Evolutionary conservation across 306 rosid genomes (phyloP).

Genomic region (Casuarina glauca): DNA sequence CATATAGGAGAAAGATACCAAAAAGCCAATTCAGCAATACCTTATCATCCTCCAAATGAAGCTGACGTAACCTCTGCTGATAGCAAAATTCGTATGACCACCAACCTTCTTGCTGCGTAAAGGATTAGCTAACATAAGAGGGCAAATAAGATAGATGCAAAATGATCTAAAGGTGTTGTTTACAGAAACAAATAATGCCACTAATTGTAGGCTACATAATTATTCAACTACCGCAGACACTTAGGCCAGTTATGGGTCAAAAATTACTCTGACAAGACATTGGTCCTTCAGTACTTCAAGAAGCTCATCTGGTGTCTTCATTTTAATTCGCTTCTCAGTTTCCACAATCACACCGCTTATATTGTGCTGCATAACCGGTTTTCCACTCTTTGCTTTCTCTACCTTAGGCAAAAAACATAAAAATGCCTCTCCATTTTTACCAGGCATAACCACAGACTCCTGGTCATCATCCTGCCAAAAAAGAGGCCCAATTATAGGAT

Average conservation of each 20-base stretch:
- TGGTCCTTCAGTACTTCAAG: slow-evolving; percentile 76
- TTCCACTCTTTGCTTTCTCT: slow-evolving; percentile 72
- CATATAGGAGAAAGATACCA: slow-evolving; percentile 11
- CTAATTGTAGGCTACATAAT: not conserved
- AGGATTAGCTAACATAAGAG: slow-evolving; percentile 25
- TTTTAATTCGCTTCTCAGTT: slow-evolving; percentile 68
- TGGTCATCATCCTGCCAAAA: slow-evolving; percentile 75
- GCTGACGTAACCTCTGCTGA: slow-evolving; percentile 68
- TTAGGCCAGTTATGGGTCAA: slow-evolving; percentile 15
- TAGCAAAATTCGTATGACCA: slow-evolving; percentile 98
- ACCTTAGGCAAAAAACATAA: slow-evolving; percentile 86
- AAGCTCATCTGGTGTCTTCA: slow-evolving; percentile 95
- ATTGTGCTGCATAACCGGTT: slow-evolving; percentile 60
- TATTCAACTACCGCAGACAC: not conserved
- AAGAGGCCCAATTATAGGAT: slow-evolving; percentile 7
- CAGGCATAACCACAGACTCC: slow-evolving; percentile 76
- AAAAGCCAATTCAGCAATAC: slow-evolving; percentile 40
- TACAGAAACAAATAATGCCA: not conserved
- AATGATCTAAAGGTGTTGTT: not conserved
- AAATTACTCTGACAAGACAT: slow-evolving; percentile 68
- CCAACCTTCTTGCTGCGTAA: slow-evolving; percentile 97
- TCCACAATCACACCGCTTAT: slow-evolving; percentile 82
- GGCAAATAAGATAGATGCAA: slow-evolving; percentile 13
- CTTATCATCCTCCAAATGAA: slow-evolving; percentile 87
- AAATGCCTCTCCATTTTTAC: slow-evolving; percentile 67